phyloP scores from a whole-genome alignment of 2,329 filamentous ascomycete species.

The Leptographium radiaticola region DNA sequence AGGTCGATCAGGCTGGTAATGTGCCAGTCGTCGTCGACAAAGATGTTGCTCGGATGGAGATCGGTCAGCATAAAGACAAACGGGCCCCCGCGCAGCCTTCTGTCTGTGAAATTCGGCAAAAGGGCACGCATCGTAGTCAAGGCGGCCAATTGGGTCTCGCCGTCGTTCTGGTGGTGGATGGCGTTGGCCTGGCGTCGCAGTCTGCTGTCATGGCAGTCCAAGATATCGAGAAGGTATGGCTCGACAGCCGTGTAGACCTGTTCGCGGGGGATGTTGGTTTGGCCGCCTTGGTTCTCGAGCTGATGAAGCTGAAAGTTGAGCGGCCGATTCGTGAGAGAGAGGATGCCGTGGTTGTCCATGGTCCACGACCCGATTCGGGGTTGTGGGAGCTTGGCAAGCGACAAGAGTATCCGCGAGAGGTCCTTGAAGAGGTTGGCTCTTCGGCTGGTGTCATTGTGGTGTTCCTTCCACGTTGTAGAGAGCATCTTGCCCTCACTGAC shows the following conservation, averaged over 20 bases:
- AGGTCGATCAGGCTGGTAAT: slow-evolving; percentile 18
- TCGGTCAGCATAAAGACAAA: slow-evolving; percentile 15
- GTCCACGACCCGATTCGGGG: slow-evolving; percentile 15
- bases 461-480: slow-evolving; percentile 14
- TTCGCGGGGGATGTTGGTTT: slow-evolving; percentile 15
- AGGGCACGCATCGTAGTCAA: not conserved
- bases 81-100: not conserved
- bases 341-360: slow-evolving; percentile 13
- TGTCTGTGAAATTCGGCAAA: not conserved
- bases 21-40: slow-evolving; percentile 19
- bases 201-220: slow-evolving; percentile 14
- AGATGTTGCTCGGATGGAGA: slow-evolving; percentile 18
- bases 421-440: slow-evolving; percentile 17
- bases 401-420: slow-evolving; percentile 16
- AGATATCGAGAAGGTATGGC: slow-evolving; percentile 14
- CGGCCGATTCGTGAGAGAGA: slow-evolving; percentile 1
- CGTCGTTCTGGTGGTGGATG: slow-evolving; percentile 2
- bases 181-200: slow-evolving; percentile 16
- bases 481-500: slow-evolving; percentile 16
- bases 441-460: slow-evolving; percentile 9
- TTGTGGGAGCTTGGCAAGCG: slow-evolving; percentile 14
- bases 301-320: slow-evolving; percentile 13
- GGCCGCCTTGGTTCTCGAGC: slow-evolving; percentile 18
- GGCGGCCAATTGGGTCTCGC: not conserved
- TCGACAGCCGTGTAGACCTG: slow-evolving; percentile 19